phyloP scores from a whole-genome alignment of 805 yeast genomes.

The Nakazawaea peltata region DNA sequence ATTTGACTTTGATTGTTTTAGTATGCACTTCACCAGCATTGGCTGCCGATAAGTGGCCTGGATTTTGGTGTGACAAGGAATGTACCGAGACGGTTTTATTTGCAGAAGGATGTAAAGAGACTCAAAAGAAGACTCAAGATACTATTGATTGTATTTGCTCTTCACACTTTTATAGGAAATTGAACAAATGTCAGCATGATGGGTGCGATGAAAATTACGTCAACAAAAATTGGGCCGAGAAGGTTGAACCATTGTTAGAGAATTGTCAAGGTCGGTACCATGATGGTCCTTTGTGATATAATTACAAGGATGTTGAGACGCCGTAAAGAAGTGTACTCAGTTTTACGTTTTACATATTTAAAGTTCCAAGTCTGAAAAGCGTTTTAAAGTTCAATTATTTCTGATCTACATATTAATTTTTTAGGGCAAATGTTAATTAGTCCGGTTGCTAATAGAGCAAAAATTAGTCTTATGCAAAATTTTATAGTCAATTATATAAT shows the following conservation, averaged over 20 bases:
- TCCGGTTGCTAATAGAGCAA: no score
- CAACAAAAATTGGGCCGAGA: slow-evolving; percentile 8
- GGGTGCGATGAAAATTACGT: slow-evolving; percentile 11
- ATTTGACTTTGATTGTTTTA: no score
- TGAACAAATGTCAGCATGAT: slow-evolving; percentile 10
- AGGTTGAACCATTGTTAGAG: slow-evolving; percentile 10
- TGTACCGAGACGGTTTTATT: slow-evolving; percentile 13
- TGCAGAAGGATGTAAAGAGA: slow-evolving; percentile 13
- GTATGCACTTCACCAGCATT: no score
- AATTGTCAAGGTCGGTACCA: slow-evolving; percentile 11
- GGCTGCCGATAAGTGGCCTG: slow-evolving; percentile 14
- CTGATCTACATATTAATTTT: no score
- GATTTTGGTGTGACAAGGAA: slow-evolving; percentile 15
- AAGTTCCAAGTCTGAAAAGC: no score
- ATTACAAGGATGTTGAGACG: no score
- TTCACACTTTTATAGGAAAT: slow-evolving; percentile 9
- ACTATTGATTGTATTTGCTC: slow-evolving; percentile 11
- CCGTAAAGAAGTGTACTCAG: no score
- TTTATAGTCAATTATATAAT: no score
- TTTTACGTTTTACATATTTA: no score
- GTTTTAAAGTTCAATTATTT: no score
- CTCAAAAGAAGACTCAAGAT: slow-evolving; percentile 2
- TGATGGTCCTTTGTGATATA: slow-evolving; percentile 11
- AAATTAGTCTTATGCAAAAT: no score
- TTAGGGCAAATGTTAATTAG: no score